Evolutionary conservation across 495 filamentous ascomycete genomes (phyloP), one percentile per base, ranked within the genome.

Genomic region (Echria macrotheca): DNA sequence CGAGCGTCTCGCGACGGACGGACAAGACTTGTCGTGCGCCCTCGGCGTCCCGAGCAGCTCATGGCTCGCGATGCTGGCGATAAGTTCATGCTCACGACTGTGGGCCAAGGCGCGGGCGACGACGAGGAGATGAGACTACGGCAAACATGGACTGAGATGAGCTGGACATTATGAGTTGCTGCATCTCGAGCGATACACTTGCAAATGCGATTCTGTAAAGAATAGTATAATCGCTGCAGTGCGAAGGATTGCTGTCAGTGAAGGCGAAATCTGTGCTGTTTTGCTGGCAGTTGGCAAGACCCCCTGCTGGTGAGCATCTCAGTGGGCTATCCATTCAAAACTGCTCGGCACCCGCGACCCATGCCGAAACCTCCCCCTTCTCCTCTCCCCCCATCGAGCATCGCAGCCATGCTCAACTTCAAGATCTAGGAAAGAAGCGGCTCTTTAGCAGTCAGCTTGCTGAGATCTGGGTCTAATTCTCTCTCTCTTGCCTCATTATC

Each of bases 401-500:
- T 56, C 55, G 68, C 56, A 60, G 66, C 55, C 57, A 74, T 74
- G 71, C 61, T 70, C 66, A 66, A 69, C 60, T 69, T 44, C 50
- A 70, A 63, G 62, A 69, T 72, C 63, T 72, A 68, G 59, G 68
- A 66, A n/a, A 64, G 62, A 67, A 67, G 69, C 69, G 69, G 67
- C 71, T 72, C 64, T 54, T 55, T 55, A 40, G 65, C 58, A 70
- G 69, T 72, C 69, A 65, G 68, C 69, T 71, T 69, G 54, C n/a
- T 68, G 59, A 62, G 57, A 65, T 65, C 64, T 63, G 42, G 56
- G 53, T 64, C 58, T 58, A 50, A 32, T 28, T 48, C 49, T 53
- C 47, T 56, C 44, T 56, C 49, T 23, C 45, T 36, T 45, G 14
- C 15, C 42, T 18, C n/a, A 21, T 47, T 48, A 7, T 17, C 32